Conservation (phyloP, 306 rosid genomes). For the Cucurbita moschata region DNA sequence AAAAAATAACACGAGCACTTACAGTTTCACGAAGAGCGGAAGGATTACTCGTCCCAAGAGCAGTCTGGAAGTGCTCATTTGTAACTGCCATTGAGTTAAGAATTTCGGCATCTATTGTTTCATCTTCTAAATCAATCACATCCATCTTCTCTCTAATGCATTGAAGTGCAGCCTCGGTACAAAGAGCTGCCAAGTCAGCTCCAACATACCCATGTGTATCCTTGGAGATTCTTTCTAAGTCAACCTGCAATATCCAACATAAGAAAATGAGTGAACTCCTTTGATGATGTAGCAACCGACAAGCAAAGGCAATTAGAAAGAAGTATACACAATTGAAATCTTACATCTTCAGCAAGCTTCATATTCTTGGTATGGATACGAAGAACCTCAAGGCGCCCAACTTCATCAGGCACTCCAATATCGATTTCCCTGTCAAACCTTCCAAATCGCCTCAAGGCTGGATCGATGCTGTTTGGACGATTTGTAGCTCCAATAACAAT, state of each 20-base stretch:
- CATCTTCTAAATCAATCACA: conserved; percentile 52
- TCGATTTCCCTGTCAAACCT: conserved; percentile 61
- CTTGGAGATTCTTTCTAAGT: conserved; percentile 38
- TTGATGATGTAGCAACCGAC: neutral
- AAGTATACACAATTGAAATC: neutral
- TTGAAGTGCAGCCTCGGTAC: conserved; percentile 60
- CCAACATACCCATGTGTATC: conserved; percentile 65
- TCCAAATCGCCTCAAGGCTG: conserved; percentile 59
- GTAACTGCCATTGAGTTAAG: conserved; percentile 47
- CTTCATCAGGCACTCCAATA: conserved; percentile 59
- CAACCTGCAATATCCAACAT: conserved; percentile 27
- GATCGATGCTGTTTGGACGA: conserved; percentile 56
- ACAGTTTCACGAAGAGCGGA: conserved; percentile 64
- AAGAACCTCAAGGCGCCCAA: conserved; percentile 57
- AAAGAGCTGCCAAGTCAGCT: conserved; percentile 62
- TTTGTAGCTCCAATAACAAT: conserved; percentile 59
- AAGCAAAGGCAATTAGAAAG: neutral
- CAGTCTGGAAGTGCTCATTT: conserved; percentile 59
- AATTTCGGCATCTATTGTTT: conserved; percentile 51
- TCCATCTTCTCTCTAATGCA: conserved; percentile 71
- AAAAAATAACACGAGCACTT: conserved; percentile 5
- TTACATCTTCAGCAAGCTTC: conserved; percentile 64
- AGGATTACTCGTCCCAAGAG: conserved; percentile 64
- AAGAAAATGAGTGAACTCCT: neutral
- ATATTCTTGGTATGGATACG: conserved; percentile 59